Base-by-base conservation (phyloP, 352 stramenopile genomes). In the Phytophthora melonis region DNA sequence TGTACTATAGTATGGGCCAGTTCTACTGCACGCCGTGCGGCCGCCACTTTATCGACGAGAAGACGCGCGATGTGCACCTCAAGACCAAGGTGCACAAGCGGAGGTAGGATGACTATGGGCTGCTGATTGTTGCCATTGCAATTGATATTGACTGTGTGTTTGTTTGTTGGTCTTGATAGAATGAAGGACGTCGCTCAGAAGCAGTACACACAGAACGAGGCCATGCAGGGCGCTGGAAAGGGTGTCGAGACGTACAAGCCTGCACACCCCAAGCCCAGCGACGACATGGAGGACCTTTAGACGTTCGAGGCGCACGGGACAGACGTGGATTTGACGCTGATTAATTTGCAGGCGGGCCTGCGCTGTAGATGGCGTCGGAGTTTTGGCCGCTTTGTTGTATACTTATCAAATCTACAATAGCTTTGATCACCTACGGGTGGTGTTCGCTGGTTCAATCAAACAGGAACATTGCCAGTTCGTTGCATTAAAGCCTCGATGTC, bases 141-240 rank as follows among this genome's bases (percentile, higher is more conserved):
- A 21, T 13, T 7, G 56, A 52, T 6, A 32, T 21, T 63, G 36
- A 41, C 36, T 32, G 30, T 11, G 45, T 59, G 8, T n/a, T 19
- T 62, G 23, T 3, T 13, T 18, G 13, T 5, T 43, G 11, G 36
- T 18, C 3, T 52, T 16, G 16, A 43, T 58, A 90, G 88, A 83
- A 58, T 97, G 74, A 97, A 97, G 65, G 90, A 97, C 68, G 90
- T 97, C n/a, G 88, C 87, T 18, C 90, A 97, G 77, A 85, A 95
- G 85, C 90, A 97, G 72, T 97, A 97, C 79, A 91, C 87, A 77
- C 90, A 95, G 68, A 92, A 89, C 32, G 90, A 97, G 67, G 90
- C 90, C 36, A 88, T 94, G 62, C 70, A 86, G 16, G 90, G 76
- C 52, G 87, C 90, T 11, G 88, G 90, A 61, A 92, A 91, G 70